Evolutionary conservation across 352 stramenopile genomes (phyloP), one percentile per base, ranked within the genome.

Genomic region (Globisporangium cystogenes): DNA sequence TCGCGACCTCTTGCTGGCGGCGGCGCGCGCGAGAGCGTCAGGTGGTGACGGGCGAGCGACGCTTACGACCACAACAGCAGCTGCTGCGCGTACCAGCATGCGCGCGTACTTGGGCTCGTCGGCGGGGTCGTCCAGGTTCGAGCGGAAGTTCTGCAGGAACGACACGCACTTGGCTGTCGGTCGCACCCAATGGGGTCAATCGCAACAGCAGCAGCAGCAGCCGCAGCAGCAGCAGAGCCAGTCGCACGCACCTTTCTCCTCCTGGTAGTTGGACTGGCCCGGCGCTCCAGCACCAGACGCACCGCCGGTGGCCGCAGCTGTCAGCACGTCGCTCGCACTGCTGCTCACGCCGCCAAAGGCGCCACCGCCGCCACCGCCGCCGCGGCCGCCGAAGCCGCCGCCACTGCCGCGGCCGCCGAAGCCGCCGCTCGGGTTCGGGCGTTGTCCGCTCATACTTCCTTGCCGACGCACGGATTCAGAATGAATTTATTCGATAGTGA

Each of bases 1-100:
- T 91, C 20, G 83, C 81, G n/a, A 94, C 76, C 53, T 94, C 78
- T 92, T 94, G 83, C 83, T 93, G 59, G 20, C 26, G 59, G 20
- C 26, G 23, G 2, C 14, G 7, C 15, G 23, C 18, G 27, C 23
- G 45, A 26, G 33, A 12, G 33, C 8, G 29, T 35, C 7, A 3
- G 29, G 29, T 12, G 8, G 0, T 6, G 29, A 10, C 3, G 8
- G 10, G 29, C 8, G 10, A 31, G 24, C 16, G 43, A 12, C 4
- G 16, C n/a, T n/a, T n/a, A n/a, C 20, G 4, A 2, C 16, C 14
- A 11, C 18, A 46, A 6, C 18, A 48, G 23, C 3, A 24, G 24
- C 6, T 1, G 20, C 3, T 26, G 27, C 7, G 1, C 45, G 31
- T 66, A 94, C 83, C 78, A 94, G 35, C 64, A 94, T 90, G 40